phyloP scores from a whole-genome alignment of 2,329 filamentous ascomycete genomes.

The Coleophoma eucalyptorum region DNA sequence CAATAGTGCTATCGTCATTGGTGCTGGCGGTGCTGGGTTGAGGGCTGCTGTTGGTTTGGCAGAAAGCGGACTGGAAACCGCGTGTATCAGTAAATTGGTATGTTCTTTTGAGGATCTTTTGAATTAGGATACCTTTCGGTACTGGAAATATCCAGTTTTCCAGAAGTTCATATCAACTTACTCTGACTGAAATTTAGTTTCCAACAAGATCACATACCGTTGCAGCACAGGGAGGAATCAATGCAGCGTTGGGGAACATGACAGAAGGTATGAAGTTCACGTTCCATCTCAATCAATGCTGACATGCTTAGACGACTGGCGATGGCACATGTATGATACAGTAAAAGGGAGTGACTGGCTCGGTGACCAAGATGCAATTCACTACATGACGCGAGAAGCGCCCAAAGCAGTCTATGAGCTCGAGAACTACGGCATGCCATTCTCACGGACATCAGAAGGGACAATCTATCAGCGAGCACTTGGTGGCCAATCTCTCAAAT shows the following conservation, averaged over 20 bases:
- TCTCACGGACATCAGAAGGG: conserved; percentile 41
- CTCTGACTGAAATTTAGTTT: conserved; percentile 32
- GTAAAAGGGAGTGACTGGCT: conserved; percentile 57
- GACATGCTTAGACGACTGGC: conserved; percentile 51
- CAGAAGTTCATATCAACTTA: background rate
- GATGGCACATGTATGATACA: conserved; percentile 58
- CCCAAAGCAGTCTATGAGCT: conserved; percentile 49
- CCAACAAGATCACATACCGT: conserved; percentile 62
- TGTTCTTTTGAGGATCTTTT: background rate
- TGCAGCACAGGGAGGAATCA: conserved; percentile 64
- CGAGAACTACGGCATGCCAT: conserved; percentile 51
- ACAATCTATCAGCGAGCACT: conserved; percentile 44
- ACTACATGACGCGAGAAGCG: conserved; percentile 55
- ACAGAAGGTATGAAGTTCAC: conserved; percentile 30
- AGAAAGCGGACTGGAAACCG: conserved; percentile 61
- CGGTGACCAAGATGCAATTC: conserved; percentile 55
- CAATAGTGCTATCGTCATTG: conserved; percentile 28
- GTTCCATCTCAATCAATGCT: conserved; percentile 1
- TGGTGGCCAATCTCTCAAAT: conserved; percentile 41
- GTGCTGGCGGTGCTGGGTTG: conserved; percentile 59
- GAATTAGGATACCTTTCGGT: background rate
- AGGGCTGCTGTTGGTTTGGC: conserved; percentile 61
- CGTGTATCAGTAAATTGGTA: conserved; percentile 56
- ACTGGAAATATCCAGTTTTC: background rate
- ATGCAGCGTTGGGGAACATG: conserved; percentile 45